Base-by-base conservation (phyloP, 2,329 filamentous ascomycete species). In the Blastomyces parvus region DNA sequence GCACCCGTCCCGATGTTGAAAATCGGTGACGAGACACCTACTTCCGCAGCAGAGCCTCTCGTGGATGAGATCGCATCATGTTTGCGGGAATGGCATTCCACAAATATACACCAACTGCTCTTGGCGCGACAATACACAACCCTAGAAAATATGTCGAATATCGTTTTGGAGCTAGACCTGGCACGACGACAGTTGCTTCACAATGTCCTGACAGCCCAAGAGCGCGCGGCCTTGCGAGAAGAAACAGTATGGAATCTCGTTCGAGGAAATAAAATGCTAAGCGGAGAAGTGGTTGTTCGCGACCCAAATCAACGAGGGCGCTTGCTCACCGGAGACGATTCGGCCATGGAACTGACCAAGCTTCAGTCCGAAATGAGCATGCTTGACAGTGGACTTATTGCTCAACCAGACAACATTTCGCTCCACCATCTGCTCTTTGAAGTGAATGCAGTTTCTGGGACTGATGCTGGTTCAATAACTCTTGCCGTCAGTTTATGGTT, bases 21-120 rank as follows among this genome's bases (percentile, higher is more conserved):
- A 76, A 93, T 99, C 73, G 94, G 94, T 64, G 94, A 99, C 72
- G 94, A 99, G 79, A 96, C 91, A 1, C 90, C 92, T 1, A 96
- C 91, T 0, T 97, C 91, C 6, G 82, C 85, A 19, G 87, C 89
- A 9, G 95, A 99, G 74, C 94, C 94, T 2, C 78, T 99, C 65
- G 92, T 99, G 30, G 94, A 99, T 76, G 94, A 99, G 75, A 97
- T 99, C 70, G 92, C 94, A 17, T 97, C 92, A 3, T 99, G 94
- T 74, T 79, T 99, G 66, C 86, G 94, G 69, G 94, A 99, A 82
- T 99, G 94, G 95, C 93, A 99, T 78, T 96, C 94, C 25, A 96
- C 92, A 22, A 95, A 97, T 72, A 82, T 99, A 19, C 95, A 99
- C 77, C 91, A 96, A 73, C 82, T 97, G 30, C 83, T 99, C 0